Base-by-base conservation (phyloP, 1,284 basidiomycete genomes). In the Veloporphyrellus conicus region DNA sequence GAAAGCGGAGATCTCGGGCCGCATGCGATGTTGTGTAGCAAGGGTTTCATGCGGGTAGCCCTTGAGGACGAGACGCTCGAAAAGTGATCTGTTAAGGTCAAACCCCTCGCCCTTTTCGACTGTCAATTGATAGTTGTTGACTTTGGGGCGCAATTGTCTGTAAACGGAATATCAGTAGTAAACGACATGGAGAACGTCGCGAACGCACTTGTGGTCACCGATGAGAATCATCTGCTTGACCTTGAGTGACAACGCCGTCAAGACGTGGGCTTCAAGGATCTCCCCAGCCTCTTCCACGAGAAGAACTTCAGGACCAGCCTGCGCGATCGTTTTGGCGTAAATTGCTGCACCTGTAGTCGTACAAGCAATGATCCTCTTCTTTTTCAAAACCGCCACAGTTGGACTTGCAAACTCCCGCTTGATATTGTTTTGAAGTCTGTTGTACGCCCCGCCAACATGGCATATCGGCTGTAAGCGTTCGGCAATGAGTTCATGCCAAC, bases 261-360 rank as follows among this genome's bases (percentile, higher is more conserved):
- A 49, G 25, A 82, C 64, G 53, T 85, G 82, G 52, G 76, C 78
- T 57, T 85, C 82, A 2, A 85, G 58, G 38, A 85, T 84, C 55
- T 85, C 82, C 2, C 83, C 82, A 0, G 82, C 82, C 57, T 85
- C 83, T 58, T 85, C 82, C 1, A 85, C 81, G 0, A 85, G 63
- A 0, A 85, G 59, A 2, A 82, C 68, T 8, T 71, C 64, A 0
- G 79, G 77, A 6, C 60, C 54, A 1, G 71, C 76, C 0, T 62
- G 61, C 14, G 67, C 65, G 4, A 84, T 68, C 6, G 61, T 63
- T 4, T 71, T 63, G 0, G 67, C 66, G 42, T 79, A 77, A 54
- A 76, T 84, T 0, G 83, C 82, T 0, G 83, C 82, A 0, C 71
- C 82, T 0, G 81, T 84, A 0, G 82, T 83, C 0, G 82, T 85